phyloP scores from a whole-genome alignment of 306 rosid genomes.

The Cucurbita pepo region DNA sequence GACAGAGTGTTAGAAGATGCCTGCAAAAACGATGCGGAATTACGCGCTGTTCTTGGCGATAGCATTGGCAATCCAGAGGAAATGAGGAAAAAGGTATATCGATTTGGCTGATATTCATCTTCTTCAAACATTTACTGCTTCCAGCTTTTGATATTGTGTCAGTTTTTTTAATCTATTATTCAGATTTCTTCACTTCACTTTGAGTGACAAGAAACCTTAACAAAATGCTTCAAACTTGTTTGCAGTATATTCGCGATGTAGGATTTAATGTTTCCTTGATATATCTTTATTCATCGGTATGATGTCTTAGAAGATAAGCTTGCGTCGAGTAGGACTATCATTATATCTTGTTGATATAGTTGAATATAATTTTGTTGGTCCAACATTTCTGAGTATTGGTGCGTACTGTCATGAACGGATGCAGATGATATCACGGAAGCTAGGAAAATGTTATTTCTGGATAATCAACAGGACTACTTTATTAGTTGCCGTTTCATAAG shows the following conservation, averaged over 20 bases:
- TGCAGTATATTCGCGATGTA: not conserved
- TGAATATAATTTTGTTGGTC: not conserved
- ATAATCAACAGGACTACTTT: not conserved
- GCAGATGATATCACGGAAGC: not conserved
- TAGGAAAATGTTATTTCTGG: not conserved
- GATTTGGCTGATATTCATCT: not conserved
- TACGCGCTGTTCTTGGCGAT: conserved; percentile 75
- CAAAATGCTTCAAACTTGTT: not conserved
- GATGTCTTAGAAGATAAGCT: not conserved
- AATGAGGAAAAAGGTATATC: conserved; percentile 55
- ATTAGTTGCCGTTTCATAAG: not conserved
- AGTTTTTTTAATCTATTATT: not conserved
- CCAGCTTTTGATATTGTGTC: not conserved
- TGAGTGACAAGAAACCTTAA: not conserved
- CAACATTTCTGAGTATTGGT: not conserved
- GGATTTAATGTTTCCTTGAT: not conserved
- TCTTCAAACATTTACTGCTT: not conserved
- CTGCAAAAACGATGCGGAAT: conserved; percentile 68
- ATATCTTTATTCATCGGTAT: not conserved
- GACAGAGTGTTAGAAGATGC: conserved; percentile 62
- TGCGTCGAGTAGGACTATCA: not conserved
- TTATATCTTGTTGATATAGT: not conserved
- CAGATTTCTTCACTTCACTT: not conserved
- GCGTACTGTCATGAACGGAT: not conserved
- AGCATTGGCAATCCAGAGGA: conserved; percentile 79